Evolutionary conservation across 805 yeast genomes (phyloP).

Genomic region (Schizosaccharomyces cryophilus): DNA sequence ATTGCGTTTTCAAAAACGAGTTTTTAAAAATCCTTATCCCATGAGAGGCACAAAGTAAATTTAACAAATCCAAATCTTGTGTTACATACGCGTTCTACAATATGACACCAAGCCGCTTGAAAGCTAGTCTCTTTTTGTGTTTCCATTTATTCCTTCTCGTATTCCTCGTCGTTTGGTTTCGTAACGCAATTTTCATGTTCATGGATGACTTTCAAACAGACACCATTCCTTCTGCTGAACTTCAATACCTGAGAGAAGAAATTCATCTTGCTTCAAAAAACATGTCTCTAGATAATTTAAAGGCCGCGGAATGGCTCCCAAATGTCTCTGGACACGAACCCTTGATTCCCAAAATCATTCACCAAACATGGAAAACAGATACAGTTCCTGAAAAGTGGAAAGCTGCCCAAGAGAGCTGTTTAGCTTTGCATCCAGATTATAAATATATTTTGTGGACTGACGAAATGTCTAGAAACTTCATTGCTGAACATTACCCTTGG

Average conservation of each 20-base stretch:
- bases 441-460: constrained; percentile 76
- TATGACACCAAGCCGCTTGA: too few species aligned
- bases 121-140: not conserved
- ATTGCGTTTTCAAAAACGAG: too few species aligned
- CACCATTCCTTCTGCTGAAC: not conserved
- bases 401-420: constrained; percentile 50
- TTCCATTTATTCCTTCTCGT: not conserved
- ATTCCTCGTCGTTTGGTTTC: not conserved
- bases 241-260: not conserved
- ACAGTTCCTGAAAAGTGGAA: constrained; percentile 65
- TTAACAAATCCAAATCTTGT: too few species aligned
- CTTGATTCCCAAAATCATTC: constrained; percentile 70
- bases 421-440: constrained; percentile 64
- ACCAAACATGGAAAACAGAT: constrained; percentile 67
- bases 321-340: not conserved
- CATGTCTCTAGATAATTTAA: too few species aligned
- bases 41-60: too few species aligned
- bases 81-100: too few species aligned
- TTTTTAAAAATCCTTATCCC: too few species aligned
- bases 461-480: constrained; percentile 53
- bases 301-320: too few species aligned
- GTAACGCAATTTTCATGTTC: not conserved
- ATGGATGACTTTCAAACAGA: not conserved
- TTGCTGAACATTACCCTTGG: constrained; percentile 64
- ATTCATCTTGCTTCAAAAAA: not conserved